Evolutionary conservation across 345 rosid species (phyloP).

Genomic region (Citrus australasica): DNA sequence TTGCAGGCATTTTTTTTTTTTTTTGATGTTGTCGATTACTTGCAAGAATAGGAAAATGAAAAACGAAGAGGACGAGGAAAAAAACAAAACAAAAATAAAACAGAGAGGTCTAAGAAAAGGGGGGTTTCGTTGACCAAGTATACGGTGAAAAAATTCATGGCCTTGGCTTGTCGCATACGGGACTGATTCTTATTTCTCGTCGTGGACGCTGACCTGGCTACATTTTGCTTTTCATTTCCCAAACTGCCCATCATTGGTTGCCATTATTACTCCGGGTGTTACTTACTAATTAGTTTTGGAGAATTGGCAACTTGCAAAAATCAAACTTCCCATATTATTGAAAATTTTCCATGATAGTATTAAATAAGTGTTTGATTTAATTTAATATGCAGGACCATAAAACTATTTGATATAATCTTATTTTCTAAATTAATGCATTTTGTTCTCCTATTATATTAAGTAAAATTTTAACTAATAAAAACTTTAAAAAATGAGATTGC

Average conservation of each 20-base stretch:
- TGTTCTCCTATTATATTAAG: too few species aligned
- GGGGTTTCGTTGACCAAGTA: not conserved
- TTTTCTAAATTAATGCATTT: too few species aligned
- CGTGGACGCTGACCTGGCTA: constrained; percentile 21
- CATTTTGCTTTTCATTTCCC: not conserved
- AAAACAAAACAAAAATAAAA: not conserved
- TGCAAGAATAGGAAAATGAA: not conserved
- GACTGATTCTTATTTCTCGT: constrained; percentile 28
- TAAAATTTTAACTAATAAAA: too few species aligned
- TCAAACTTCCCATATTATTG: not conserved
- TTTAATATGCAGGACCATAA: too few species aligned
- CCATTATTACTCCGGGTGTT: not conserved
- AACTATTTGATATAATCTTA: too few species aligned
- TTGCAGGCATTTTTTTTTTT: constrained; percentile 45
- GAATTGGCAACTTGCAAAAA: not conserved
- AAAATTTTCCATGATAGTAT: too few species aligned
- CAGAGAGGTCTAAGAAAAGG: constrained; percentile 1
- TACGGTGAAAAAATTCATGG: constrained; percentile 18
- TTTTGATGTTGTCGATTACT: not conserved
- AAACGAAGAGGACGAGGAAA: not conserved
- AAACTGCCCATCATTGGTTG: not conserved
- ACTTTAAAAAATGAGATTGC: too few species aligned
- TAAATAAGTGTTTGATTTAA: too few species aligned
- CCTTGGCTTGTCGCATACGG: constrained; percentile 29
- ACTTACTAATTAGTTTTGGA: not conserved